A percentile compares a stretch with the other conserved stretches of the same genome.
These are phyloP conservation scores for Nicotiana undulata DNA, from an alignment of 257 asterid species.

Conservation along the genomic window DNA sequence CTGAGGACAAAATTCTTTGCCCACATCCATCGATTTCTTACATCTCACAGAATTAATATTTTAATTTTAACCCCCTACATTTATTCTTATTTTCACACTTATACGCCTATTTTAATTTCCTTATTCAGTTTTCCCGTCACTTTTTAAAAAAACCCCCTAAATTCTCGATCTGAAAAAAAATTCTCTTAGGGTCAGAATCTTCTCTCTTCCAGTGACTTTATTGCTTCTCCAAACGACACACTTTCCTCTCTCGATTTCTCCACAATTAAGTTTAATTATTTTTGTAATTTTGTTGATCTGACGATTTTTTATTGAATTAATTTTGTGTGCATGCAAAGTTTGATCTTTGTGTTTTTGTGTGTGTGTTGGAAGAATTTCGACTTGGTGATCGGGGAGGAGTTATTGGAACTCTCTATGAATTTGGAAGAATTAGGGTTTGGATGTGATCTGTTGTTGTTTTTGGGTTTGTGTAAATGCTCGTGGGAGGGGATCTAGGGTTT, in stretches of 20 bases:
- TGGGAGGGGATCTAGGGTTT: slow-evolving; percentile 56
- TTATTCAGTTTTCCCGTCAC: background rate
- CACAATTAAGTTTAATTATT: background rate
- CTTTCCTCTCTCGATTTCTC: background rate
- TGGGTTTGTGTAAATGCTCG: slow-evolving; percentile 51
- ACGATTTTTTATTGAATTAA: background rate
- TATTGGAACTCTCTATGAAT: slow-evolving; percentile 14
- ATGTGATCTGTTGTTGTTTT: slow-evolving; percentile 23
- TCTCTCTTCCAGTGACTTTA: background rate
- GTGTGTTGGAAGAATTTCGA: background rate
- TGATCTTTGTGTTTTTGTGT: background rate
- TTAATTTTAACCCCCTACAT: background rate
- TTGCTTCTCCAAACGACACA: background rate
- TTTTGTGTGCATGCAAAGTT: background rate
- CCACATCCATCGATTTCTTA: slow-evolving; percentile 1
- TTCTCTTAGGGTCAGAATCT: slow-evolving; percentile 12
- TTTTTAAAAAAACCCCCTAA: slow-evolving; percentile 6
- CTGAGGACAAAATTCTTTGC: slow-evolving; percentile 18
- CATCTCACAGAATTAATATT: background rate
- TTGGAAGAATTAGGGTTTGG: slow-evolving; percentile 38
- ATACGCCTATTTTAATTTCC: background rate
- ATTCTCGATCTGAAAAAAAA: slow-evolving; percentile 22
- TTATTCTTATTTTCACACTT: background rate
- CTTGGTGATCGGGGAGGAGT: background rate
- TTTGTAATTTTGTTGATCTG: background rate